Conservation (phyloP, 2,329 filamentous ascomycete genomes). For the Epicoccum nigrum region DNA sequence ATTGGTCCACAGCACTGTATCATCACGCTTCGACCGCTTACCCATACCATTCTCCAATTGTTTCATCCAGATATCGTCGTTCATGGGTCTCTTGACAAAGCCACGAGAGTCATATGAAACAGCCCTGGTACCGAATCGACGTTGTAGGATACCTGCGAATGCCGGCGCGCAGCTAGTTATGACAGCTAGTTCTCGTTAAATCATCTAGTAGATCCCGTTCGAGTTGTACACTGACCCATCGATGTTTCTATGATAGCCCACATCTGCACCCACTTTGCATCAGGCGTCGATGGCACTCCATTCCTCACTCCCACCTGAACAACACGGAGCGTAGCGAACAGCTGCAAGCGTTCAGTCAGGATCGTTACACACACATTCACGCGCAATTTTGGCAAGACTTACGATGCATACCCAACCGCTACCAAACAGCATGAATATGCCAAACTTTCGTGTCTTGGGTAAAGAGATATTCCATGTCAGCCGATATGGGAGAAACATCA, state of each 20-base stretch:
- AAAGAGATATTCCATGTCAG: neutral
- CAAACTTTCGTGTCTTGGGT: neutral
- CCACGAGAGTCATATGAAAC: neutral
- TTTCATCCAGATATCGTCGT: neutral
- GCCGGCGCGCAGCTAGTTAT: conserved; percentile 2
- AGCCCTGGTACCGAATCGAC: neutral
- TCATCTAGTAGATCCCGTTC: neutral
- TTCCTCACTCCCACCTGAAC: neutral
- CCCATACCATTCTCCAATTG: neutral
- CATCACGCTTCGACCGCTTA: neutral
- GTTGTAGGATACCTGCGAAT: neutral
- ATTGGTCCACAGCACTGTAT: neutral
- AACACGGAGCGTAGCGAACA: conserved; percentile 2
- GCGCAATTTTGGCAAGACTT: neutral
- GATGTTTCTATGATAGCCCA: conserved; percentile 7
- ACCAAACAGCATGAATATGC: neutral
- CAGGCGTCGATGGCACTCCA: neutral
- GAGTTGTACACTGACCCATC: neutral
- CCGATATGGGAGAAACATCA: neutral
- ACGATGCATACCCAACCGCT: neutral
- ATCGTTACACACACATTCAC: no score
- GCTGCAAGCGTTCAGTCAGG: no score
- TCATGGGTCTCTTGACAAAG: neutral
- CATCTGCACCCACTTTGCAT: conserved; percentile 3
- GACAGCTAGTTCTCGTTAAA: neutral